Conservation (phyloP, 2,329 filamentous ascomycete genomes). For the Botryotinia calthae region DNA sequence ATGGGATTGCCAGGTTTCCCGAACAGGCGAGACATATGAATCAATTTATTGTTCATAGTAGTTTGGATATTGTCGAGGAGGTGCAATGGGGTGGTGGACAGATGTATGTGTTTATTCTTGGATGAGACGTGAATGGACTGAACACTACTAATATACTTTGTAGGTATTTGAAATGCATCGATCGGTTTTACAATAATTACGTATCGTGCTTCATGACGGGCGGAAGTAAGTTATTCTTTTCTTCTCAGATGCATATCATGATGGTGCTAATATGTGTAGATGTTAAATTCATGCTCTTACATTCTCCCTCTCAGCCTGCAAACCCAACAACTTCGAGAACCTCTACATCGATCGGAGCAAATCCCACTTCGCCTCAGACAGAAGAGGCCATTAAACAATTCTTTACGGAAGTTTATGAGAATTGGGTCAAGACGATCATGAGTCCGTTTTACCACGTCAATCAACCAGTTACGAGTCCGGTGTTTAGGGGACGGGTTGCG, state of each 20-base stretch:
- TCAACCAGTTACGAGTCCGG: conserved; percentile 78
- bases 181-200: conserved; percentile 95
- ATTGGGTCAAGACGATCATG: conserved; percentile 96
- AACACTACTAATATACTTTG: conserved; percentile 9
- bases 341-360: conserved; percentile 72
- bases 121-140: conserved; percentile 5
- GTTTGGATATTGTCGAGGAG: conserved; percentile 92
- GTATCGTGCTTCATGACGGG: conserved; percentile 93
- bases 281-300: conserved; percentile 90
- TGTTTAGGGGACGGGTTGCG: conserved; percentile 78
- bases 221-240: conserved; percentile 50
- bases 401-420: conserved; percentile 93
- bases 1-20: conserved; percentile 84
- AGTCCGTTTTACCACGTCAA: conserved; percentile 90
- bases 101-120: conserved; percentile 56
- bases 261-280: conserved; percentile 41
- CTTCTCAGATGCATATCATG: neutral
- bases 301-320: conserved; percentile 64
- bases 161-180: conserved; percentile 94
- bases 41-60: conserved; percentile 94
- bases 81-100: conserved; percentile 87
- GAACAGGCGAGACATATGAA: conserved; percentile 91
- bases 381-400: conserved; percentile 96
- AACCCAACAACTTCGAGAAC: conserved; percentile 49
- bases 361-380: conserved; percentile 83